Conservation (phyloP, 2,329 filamentous ascomycete genomes). For the Geoglossum cookeanum region DNA sequence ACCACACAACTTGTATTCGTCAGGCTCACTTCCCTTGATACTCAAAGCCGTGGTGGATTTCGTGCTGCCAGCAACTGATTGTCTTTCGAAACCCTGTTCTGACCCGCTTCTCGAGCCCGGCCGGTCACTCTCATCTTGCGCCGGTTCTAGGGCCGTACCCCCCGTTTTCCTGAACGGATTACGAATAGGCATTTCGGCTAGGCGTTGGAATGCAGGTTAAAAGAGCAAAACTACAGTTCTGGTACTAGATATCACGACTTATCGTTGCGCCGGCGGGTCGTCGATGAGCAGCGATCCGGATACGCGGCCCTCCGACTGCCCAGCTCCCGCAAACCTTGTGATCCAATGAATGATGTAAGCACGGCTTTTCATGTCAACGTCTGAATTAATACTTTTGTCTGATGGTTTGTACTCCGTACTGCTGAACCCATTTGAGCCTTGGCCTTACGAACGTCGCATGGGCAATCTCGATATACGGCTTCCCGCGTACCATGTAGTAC, state of each 20-base stretch:
- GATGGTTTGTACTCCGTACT: background rate
- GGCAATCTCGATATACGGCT: background rate
- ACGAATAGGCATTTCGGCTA: constrained; percentile 20
- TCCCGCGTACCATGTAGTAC: background rate
- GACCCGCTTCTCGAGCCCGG: constrained; percentile 15
- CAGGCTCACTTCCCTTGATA: constrained; percentile 24
- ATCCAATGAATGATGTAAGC: background rate
- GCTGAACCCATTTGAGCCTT: background rate
- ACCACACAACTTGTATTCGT: constrained; percentile 35
- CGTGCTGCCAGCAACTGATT: constrained; percentile 10
- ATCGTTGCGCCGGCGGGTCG: background rate
- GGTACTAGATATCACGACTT: background rate
- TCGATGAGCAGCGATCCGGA: background rate
- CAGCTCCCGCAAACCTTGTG: background rate
- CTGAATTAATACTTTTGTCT: background rate
- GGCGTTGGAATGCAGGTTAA: background rate
- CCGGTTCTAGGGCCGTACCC: constrained; percentile 12
- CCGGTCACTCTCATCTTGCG: constrained; percentile 12
- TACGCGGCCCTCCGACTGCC: no score
- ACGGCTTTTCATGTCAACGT: background rate
- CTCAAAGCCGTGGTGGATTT: constrained; percentile 15
- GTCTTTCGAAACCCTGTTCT: constrained; percentile 18
- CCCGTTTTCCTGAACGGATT: constrained; percentile 21
- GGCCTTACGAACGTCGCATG: background rate
- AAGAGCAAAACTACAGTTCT: background rate